Evolutionary conservation across 2,329 filamentous ascomycete genomes (phyloP), one percentile per base, ranked within the genome.

Genomic region (Sporothrix variecibatus): DNA sequence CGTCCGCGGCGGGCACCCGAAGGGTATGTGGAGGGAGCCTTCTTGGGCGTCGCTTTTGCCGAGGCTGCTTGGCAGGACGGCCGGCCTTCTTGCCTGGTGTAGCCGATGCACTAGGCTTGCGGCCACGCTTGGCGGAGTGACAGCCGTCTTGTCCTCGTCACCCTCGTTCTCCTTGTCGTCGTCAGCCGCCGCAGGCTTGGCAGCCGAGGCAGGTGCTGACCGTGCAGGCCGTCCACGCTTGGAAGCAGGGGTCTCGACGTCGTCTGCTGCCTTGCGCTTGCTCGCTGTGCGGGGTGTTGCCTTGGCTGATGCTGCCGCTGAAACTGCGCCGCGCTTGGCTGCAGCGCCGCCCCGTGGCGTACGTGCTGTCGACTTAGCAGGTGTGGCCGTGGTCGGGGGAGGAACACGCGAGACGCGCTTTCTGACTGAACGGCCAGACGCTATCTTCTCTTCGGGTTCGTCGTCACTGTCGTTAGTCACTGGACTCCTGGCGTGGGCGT

Each of bases 191-290:
- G 11, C 26, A 31, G 40, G 23, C 53, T 73, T 56, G 7, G 56
- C 72, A 26, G 34, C 46, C 28, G 67, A 38, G 20, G 69, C 56
- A 28, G 56, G 49, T 26, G 68, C 58, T 38, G 51, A 23, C 23
- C 43, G 60, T 7, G 67, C 6, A 3, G 53, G 28, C 17, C 78
- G 76, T 65, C 78, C 78, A 17, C 72, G 75, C 49, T 77, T 77
- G 2, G 43, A 2, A 6, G 72, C 34, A 1, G 74, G 72, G 4
- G 62, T 73, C 15, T 65, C 72, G 15, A 75, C 64, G 1, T 71
- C 73, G 3, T 77, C 78, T 1, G 76, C 72, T 28, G 78, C 76
- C 76, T 78, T 79, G 74, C 79, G 79, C 78, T 80, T 81, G 53
- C 31, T 53, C 4, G 58, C 40, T 1, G 68, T 70, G 17, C 56